Conservation (phyloP, 371 early-diverging fungal genomes). For the Rhizopus delemar region DNA sequence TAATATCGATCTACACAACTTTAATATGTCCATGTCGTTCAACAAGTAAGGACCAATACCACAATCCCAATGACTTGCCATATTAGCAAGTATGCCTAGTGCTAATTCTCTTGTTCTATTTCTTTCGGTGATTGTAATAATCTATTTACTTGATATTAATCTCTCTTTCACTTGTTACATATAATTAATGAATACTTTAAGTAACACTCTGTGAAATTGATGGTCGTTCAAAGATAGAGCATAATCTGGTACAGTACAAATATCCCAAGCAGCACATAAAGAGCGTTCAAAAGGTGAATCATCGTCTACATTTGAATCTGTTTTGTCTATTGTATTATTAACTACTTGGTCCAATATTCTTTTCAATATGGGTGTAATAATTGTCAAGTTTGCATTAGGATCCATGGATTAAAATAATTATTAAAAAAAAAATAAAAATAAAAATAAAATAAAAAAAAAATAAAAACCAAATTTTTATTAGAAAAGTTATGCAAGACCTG, state of each 20-base stretch:
- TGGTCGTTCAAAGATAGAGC: conserved; percentile 23
- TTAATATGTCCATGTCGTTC: conserved; percentile 41
- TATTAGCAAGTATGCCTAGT: conserved; percentile 44
- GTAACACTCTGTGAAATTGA: conserved; percentile 35
- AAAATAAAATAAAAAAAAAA: conserved; percentile 7
- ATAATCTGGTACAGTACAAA: conserved; percentile 40
- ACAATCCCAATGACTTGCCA: conserved; percentile 44
- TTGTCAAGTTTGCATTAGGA: conserved; percentile 8
- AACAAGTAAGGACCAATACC: conserved; percentile 30
- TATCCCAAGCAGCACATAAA: conserved; percentile 50
- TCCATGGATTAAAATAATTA: conserved; percentile 11
- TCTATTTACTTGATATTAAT: conserved; percentile 19
- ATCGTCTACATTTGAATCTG: conserved; percentile 22
- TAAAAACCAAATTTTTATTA: conserved; percentile 5
- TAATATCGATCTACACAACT: conserved; percentile 37
- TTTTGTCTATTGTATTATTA: conserved; percentile 25
- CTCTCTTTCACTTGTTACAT: not conserved
- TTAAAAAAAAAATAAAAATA: conserved; percentile 9
- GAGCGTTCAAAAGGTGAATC: conserved; percentile 48
- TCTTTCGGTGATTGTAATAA: conserved; percentile 33
- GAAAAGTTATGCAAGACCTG: conserved; percentile 24
- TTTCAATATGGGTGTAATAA: conserved; percentile 37
- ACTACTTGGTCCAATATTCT: conserved; percentile 37
- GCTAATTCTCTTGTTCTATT: conserved; percentile 43
- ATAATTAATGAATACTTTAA: conserved; percentile 34